Evolutionary conservation across 106 monocot genomes (phyloP), one percentile per base, ranked within the genome.

Genomic region (Dendrobium huoshanense): DNA sequence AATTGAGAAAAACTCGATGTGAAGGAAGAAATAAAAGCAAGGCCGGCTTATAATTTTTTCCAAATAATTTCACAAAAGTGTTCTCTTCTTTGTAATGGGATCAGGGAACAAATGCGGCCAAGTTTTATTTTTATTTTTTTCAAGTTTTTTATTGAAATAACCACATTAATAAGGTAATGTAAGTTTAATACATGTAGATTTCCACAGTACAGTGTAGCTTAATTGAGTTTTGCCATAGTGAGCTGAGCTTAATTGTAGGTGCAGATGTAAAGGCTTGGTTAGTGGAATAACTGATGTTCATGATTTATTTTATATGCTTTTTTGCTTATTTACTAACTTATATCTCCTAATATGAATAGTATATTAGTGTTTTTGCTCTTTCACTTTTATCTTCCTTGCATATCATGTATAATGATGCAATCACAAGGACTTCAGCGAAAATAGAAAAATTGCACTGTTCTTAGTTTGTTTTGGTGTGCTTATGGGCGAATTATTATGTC

Each of bases 111-210:
- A 42, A 70, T 70, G 37, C 6, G 4, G 70, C 16, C 37, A 0
- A 58, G 18, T 27, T 27, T 27, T 27, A 0, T 27, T 27, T 27
- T 27, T 27, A 0, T 27, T 5, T 20, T 37, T 37, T 37, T 5
- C 6, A 3, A 31, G 70, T 31, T 8, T 70, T 33, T 68, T 29
- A 33, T 74, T 43, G 43, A 6, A 74, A 74, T 74, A 74, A 74
- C 42, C 74, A 43, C 43, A 20, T 15, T 72, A 40, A 72, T 72
- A 72, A 72, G 31, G 29, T 72, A 37, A 40, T 72, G 29, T 37
- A 72, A 37, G 72, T 29, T 72, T 29, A 13, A 72, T 72, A 72
- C 72, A 72, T 72, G 72, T 72, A 72, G 72, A 37, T 72, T 22
- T 37, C 16, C 40, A 51, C 51, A 48, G 7, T 7, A 48, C 48